phyloP scores from a whole-genome alignment of 768 basidiomycete genomes.

The Rhizopogon roseolus region DNA sequence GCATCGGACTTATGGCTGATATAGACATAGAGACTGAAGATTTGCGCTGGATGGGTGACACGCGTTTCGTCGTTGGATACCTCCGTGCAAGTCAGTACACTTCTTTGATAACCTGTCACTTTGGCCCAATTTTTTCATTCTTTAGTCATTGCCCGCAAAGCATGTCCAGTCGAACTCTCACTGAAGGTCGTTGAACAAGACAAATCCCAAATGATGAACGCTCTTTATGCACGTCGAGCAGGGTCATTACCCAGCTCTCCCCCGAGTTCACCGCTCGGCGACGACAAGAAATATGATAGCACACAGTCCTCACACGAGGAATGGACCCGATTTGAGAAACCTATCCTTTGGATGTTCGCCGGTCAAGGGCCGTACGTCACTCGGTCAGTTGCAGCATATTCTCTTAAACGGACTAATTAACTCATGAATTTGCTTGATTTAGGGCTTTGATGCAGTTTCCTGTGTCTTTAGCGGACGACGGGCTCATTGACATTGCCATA shows the following conservation, averaged over 20 bases:
- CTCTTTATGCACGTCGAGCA: conserved; percentile 35
- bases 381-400: conserved; percentile 33
- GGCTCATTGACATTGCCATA: conserved; percentile 65
- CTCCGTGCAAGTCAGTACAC: conserved; percentile 55
- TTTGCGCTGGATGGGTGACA: conserved; percentile 82
- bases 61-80: conserved; percentile 71
- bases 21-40: conserved; percentile 81
- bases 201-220: conserved; percentile 65
- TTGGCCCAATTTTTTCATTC: background rate
- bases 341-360: conserved; percentile 65
- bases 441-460: conserved; percentile 84
- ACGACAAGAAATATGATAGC: conserved; percentile 11
- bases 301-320: conserved; percentile 42
- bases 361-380: conserved; percentile 78
- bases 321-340: conserved; percentile 71
- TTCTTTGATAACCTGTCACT: background rate
- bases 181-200: conserved; percentile 67
- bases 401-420: background rate
- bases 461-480: conserved; percentile 74
- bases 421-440: conserved; percentile 3
- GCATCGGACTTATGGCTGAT: conserved; percentile 82
- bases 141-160: conserved; percentile 53
- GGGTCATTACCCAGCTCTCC: conserved; percentile 8
- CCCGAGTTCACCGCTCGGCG: conserved; percentile 4
- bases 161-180: conserved; percentile 67